These are phyloP conservation scores for Penicillium subrubescens DNA, from an alignment of 495 filamentous ascomycete species.

Conservation along the genomic window DNA sequence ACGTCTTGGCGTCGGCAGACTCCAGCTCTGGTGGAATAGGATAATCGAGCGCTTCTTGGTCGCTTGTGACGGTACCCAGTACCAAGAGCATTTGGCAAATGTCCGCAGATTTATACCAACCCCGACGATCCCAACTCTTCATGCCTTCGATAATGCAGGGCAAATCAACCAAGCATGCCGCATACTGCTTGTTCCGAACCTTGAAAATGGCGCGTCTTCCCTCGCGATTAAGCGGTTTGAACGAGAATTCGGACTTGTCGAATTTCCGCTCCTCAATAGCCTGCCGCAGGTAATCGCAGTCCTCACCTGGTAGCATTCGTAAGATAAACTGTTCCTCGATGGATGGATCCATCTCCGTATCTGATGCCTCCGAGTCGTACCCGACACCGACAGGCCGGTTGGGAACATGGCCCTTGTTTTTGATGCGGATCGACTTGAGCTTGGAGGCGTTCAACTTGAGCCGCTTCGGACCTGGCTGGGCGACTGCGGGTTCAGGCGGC, in stretches of 20 bases:
- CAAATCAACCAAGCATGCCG: conserved; percentile 81
- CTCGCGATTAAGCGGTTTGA: conserved; percentile 78
- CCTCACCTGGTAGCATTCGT: conserved; percentile 81
- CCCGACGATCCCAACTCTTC: conserved; percentile 93
- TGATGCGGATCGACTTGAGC: conserved; percentile 54
- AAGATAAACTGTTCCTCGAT: conserved; percentile 88
- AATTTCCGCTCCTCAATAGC: conserved; percentile 72
- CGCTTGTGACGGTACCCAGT: conserved; percentile 66
- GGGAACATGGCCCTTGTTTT: conserved; percentile 62
- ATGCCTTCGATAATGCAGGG: conserved; percentile 91
- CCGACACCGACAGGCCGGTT: conserved; percentile 73
- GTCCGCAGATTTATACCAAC: conserved; percentile 92
- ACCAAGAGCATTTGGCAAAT: conserved; percentile 94
- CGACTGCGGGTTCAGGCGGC: conserved; percentile 28
- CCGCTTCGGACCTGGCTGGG: conserved; percentile 41
- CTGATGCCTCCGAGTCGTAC: conserved; percentile 96
- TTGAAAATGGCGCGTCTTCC: conserved; percentile 72
- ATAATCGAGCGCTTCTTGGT: conserved; percentile 70
- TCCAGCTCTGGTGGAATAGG: conserved; percentile 68
- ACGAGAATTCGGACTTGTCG: conserved; percentile 65
- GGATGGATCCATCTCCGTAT: conserved; percentile 80
- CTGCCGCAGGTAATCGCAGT: conserved; percentile 78
- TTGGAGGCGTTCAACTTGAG: conserved; percentile 49
- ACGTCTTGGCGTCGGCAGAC: conserved; percentile 55
- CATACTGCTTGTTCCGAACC: conserved; percentile 71